Conservation (phyloP, 805 yeast genomes). For the Brettanomyces custersianus region DNA sequence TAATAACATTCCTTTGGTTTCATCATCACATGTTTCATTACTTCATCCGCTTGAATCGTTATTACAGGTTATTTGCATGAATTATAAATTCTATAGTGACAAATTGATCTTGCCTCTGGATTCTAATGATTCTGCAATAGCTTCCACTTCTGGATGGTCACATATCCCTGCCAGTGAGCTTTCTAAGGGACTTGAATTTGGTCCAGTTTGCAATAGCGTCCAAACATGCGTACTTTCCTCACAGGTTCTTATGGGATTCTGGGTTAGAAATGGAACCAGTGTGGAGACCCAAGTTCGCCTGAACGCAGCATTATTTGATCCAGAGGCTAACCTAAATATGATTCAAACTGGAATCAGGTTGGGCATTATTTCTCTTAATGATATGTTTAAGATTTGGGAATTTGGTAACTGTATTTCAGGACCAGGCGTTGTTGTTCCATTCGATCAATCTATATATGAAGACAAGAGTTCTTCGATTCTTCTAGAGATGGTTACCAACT, state of each 20-base stretch:
- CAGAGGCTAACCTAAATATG: slow-evolving; percentile 35
- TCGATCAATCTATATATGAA: slow-evolving; percentile 34
- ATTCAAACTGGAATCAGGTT: slow-evolving; percentile 33
- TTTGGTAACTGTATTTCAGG: slow-evolving; percentile 22
- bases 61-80: slow-evolving; percentile 35
- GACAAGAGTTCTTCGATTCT: slow-evolving; percentile 37
- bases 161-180: too few species aligned
- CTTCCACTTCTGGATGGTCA: too few species aligned
- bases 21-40: background rate
- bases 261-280: slow-evolving; percentile 65
- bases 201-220: slow-evolving; percentile 25
- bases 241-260: slow-evolving; percentile 55
- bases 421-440: slow-evolving; percentile 3
- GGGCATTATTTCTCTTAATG: slow-evolving; percentile 27
- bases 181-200: background rate
- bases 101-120: slow-evolving; percentile 6
- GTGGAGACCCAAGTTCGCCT: slow-evolving; percentile 16
- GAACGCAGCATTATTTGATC: slow-evolving; percentile 13
- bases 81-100: slow-evolving; percentile 22
- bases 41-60: slow-evolving; percentile 53
- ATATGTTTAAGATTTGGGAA: slow-evolving; percentile 50
- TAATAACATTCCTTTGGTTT: slow-evolving; percentile 33
- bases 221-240: slow-evolving; percentile 52
- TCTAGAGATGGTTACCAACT: slow-evolving; percentile 32
- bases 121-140: background rate